These are phyloP conservation scores for Lunularia cruciata DNA, from an alignment of 225 moss, liverwort and hornwort genomes.

Conservation along the genomic window DNA sequence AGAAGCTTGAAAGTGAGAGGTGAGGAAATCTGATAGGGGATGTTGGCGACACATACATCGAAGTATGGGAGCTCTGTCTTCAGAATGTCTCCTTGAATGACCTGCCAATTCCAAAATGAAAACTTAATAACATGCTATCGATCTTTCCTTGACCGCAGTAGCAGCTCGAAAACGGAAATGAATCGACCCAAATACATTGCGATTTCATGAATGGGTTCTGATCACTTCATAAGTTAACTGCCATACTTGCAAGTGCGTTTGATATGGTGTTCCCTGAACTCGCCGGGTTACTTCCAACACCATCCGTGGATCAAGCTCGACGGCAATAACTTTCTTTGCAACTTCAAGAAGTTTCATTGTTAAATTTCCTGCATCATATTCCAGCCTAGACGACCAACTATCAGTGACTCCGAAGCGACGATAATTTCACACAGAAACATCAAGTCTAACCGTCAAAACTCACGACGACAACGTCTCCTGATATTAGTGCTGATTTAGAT, in stretches of 20 bases:
- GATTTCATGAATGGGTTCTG: too few relatives aligned
- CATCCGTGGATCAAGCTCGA: slow-evolving; percentile 89
- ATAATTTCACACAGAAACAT: too few relatives aligned
- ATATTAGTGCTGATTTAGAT: too few relatives aligned
- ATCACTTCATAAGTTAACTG: too few relatives aligned
- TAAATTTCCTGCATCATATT: slow-evolving; percentile 58
- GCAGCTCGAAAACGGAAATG: too few relatives aligned
- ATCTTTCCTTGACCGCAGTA: too few relatives aligned
- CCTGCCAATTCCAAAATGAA: too few relatives aligned
- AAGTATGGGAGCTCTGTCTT: slow-evolving; percentile 78
- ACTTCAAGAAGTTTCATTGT: slow-evolving; percentile 82
- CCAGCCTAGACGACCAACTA: slow-evolving; percentile 37
- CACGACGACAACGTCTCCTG: too few relatives aligned
- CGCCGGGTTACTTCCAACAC: slow-evolving; percentile 76
- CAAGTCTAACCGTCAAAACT: not conserved
- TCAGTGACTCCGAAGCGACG: slow-evolving; percentile 10
- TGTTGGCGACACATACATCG: slow-evolving; percentile 81
- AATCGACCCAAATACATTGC: too few relatives aligned
- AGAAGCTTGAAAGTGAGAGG: slow-evolving; percentile 82
- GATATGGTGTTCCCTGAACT: slow-evolving; percentile 71
- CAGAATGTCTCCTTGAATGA: slow-evolving; percentile 80
- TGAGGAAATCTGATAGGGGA: slow-evolving; percentile 81
- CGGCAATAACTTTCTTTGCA: slow-evolving; percentile 80
- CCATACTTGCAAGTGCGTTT: slow-evolving; percentile 64
- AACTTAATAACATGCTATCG: too few relatives aligned